Evolutionary conservation across 768 basidiomycete genomes (phyloP), one percentile per base, ranked within the genome.

Genomic region (Xerocomellus chrysenteron): DNA sequence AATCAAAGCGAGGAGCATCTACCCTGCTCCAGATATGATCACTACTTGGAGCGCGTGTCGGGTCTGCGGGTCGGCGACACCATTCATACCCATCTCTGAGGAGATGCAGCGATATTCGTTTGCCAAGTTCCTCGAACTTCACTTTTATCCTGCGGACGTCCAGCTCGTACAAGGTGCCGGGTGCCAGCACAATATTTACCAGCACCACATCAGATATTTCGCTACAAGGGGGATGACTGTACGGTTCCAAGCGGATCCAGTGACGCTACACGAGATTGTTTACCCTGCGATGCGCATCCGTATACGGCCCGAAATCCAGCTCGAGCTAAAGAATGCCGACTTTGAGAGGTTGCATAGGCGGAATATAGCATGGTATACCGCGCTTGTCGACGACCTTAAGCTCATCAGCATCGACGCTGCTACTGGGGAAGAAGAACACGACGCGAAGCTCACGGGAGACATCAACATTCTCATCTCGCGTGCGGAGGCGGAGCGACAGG

Each of bases 31-130:
- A 1, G 90, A 94, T 48, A 78, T 84, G 55, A 87, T 97, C 65
- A 93, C 90, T 26, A 95, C 95, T 5, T 98, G 92, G 91, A 93
- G 88, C 65, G 81, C 84, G 8, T 99, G 97, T 72, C 83, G 87
- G 55, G 73, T 87, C 26, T 92, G 85, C 68, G 86, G 82, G 32
- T 88, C 79, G 6, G 87, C 87, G 1, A 94, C 92, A 3, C 91
- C 92, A 3, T 91, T 94, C 73, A 90, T 94, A 61, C 88, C 87
- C 6, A 85, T 93, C 39, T 92, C 92, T 2, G 88, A 92, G 63
- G 94, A 96, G 69, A 94, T 95, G 80, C 90, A 92, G 65, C 78
- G 88, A 54, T 94, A 96, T 68, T 98, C 95, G 5, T 96, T 98
- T 69, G 92, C 90, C 36, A 95, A 97, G 65, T 98, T 96, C 71